These are phyloP conservation scores for Chimonanthus salicifolius DNA, from an alignment of 164 flowering plant genomes.

Conservation along the genomic window DNA sequence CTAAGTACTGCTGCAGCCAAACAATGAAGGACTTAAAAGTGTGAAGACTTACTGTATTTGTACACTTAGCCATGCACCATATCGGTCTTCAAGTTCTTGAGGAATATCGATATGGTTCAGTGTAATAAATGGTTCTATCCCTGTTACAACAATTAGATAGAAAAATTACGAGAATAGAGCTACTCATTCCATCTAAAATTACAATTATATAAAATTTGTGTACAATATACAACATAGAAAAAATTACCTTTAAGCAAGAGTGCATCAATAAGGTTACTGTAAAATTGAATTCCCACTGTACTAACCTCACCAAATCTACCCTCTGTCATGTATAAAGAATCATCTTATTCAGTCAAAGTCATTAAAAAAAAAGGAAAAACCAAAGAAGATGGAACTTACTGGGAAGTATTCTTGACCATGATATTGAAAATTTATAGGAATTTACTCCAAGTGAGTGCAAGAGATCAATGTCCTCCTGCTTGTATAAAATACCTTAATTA, in stretches of 20 bases:
- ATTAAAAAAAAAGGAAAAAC: neutral
- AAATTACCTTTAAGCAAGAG: conserved; percentile 29
- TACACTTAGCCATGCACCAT: conserved; percentile 11
- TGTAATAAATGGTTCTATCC: conserved; percentile 14
- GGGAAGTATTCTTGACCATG: conserved; percentile 68
- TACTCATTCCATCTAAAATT: neutral
- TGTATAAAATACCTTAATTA: neutral
- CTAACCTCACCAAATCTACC: conserved; percentile 53
- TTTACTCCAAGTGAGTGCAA: conserved; percentile 55
- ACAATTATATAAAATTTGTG: neutral
- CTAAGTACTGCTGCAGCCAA: no score
- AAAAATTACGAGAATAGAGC: neutral
- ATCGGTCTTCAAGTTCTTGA: conserved; percentile 14
- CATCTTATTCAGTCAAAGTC: neutral
- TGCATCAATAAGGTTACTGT: conserved; percentile 47
- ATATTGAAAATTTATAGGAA: conserved; percentile 59
- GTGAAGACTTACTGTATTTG: conserved; percentile 3
- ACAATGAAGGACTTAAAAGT: no score
- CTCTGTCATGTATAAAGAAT: neutral
- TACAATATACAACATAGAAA: neutral
- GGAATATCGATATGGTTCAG: conserved; percentile 15
- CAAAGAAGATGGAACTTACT: conserved; percentile 22
- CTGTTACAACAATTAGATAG: neutral
- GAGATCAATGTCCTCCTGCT: conserved; percentile 34
- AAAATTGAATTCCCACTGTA: conserved; percentile 32